Base-by-base conservation (phyloP, 345 rosid species). In the Chamaenerion angustifolium region DNA sequence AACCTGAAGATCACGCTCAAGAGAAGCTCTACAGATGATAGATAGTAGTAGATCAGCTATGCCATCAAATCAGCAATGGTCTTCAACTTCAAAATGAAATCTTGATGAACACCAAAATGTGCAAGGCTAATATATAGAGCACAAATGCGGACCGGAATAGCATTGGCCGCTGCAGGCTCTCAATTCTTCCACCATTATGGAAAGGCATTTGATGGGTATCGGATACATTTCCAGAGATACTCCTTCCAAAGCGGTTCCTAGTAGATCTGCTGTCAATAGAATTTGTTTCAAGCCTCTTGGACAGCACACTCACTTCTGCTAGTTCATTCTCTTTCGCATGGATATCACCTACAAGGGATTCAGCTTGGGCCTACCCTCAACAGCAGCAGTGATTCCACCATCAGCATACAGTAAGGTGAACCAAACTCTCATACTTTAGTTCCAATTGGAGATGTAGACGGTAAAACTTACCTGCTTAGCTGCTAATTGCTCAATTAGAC, bases 401-500 rank as follows among this genome's bases (percentile, higher is more conserved):
- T 54, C 17, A 18, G 49, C 10, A 45, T 56, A 16, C 17, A 25
- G 3, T 14, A 16, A 48, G 43, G 11, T 12, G 50, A 46, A 21
- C 25, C 25, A 21, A n/a, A 31, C 37, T 31, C 10, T 5, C 10
- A 31, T 31, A 31, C 8, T 31, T 31, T 31, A 31, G 37, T 31
- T 31, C 37, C 5, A 31, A 31, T 7, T 31, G 23, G 16, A 12
- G 18, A 17, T 40, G 27, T 31, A 31, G 43, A 18, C 41, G 12
- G 55, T 21, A 48, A 58, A 65, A 56, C 45, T 42, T 43, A 92
- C 98, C 87, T 92, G 96, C 57, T 92, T 87, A 52, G 67, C 76
- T 49, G 80, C 96, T 61, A 83, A 73, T 75, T 92, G 98, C 76
- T 92, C 96, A 51, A 92, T 77, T 51, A 78, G 69, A 68, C 83